Evolutionary conservation across 495 filamentous ascomycete genomes (phyloP).

Genomic region (Letharia lupina): DNA sequence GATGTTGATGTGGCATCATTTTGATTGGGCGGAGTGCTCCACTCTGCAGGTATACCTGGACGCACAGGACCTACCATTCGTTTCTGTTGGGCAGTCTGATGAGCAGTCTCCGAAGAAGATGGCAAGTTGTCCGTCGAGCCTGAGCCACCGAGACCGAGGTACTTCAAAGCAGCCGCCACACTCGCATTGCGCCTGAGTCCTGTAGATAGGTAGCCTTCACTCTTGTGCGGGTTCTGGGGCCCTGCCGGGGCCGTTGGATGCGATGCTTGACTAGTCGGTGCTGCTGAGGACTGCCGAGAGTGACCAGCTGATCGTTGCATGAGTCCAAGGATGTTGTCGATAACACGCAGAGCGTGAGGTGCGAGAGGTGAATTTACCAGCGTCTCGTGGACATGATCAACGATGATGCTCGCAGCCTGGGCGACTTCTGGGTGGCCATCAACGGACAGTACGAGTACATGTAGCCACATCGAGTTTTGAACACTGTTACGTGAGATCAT

Average conservation of each 20-base stretch:
- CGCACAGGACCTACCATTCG: slow-evolving; percentile 33
- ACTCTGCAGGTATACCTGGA: slow-evolving; percentile 58
- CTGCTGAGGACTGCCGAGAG: slow-evolving; percentile 44
- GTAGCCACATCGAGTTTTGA: slow-evolving; percentile 89
- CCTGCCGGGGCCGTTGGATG: slow-evolving; percentile 16
- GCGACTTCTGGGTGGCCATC: slow-evolving; percentile 94
- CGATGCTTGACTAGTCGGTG: slow-evolving; percentile 33
- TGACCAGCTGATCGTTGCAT: slow-evolving; percentile 41
- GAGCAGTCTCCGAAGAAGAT: slow-evolving; percentile 27
- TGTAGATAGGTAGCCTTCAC: slow-evolving; percentile 57
- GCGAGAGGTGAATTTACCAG: slow-evolving; percentile 72
- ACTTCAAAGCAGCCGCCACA: slow-evolving; percentile 63
- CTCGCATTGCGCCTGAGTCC: slow-evolving; percentile 60
- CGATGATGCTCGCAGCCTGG: slow-evolving; percentile 65
- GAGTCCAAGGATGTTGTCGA: slow-evolving; percentile 66
- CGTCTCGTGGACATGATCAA: slow-evolving; percentile 73
- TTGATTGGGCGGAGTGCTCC: slow-evolving; percentile 68
- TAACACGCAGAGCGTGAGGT: slow-evolving; percentile 55
- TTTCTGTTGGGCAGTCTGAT: slow-evolving; percentile 27
- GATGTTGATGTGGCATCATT: slow-evolving; percentile 60
- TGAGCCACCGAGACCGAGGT: slow-evolving; percentile 51
- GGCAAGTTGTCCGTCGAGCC: slow-evolving; percentile 28
- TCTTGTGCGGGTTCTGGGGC: slow-evolving; percentile 37
- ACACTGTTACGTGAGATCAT: slow-evolving; percentile 72
- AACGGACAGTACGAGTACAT: slow-evolving; percentile 78